Evolutionary conservation across 1,139 yeast genomes (phyloP).

Genomic region (Nakaseomyces delphensis): DNA sequence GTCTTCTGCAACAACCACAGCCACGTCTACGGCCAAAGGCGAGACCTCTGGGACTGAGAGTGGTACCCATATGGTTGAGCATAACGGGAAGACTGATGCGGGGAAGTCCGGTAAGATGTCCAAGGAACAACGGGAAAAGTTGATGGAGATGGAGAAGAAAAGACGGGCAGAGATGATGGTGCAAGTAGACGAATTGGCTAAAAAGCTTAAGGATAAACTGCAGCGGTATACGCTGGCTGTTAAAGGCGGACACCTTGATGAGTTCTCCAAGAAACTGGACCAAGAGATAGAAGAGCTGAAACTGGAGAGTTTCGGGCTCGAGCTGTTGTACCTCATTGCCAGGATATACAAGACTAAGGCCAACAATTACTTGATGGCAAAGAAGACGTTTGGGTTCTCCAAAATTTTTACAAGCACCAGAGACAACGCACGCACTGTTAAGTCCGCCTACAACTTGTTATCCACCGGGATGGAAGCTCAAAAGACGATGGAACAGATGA

Average conservation of each 20-base stretch:
- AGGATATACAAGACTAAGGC: conserved; percentile 57
- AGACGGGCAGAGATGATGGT: conserved; percentile 46
- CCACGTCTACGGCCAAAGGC: conserved; percentile 6
- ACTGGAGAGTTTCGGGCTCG: conserved; percentile 76
- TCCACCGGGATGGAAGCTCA: conserved; percentile 72
- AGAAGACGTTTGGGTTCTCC: conserved; percentile 60
- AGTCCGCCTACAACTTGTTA: conserved; percentile 58
- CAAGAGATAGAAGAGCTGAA: conserved; percentile 63
- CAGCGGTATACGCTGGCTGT: conserved; percentile 30
- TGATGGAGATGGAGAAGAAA: conserved; percentile 46
- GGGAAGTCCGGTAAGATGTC: conserved; percentile 32
- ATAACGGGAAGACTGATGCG: conserved; percentile 16
- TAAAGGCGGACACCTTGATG: conserved; percentile 31
- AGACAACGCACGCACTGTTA: conserved; percentile 64
- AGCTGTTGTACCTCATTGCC: conserved; percentile 63
- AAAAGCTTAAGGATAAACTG: conserved; percentile 40
- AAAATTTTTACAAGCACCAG: conserved; percentile 59
- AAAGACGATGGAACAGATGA: conserved; percentile 61
- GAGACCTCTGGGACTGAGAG: conserved; percentile 5
- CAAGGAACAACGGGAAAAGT: conserved; percentile 47
- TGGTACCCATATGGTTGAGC: conserved; percentile 13
- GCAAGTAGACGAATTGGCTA: conserved; percentile 46
- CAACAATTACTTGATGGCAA: conserved; percentile 43
- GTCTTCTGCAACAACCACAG: not conserved
- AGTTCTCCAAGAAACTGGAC: conserved; percentile 37